Evolutionary conservation across 441 rosid genomes (phyloP), one percentile per base, ranked within the genome.

Genomic region (Pelargonium fulgidum): DNA sequence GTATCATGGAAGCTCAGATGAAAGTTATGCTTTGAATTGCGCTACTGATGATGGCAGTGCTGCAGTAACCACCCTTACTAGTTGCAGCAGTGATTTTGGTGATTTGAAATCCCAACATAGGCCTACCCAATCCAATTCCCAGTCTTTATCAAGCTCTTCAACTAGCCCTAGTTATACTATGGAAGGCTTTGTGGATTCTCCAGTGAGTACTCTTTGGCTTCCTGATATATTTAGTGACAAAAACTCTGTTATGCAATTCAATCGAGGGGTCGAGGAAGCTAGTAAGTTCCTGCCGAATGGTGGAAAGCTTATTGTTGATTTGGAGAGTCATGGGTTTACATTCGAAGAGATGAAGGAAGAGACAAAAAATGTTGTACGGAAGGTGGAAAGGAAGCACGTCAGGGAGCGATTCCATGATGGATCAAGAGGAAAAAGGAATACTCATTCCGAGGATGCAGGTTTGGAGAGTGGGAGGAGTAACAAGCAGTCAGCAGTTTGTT

Each of bases 241-340:
- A 36, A 75, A 75, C 47, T 77, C 77, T 8, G 73, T 59, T 3
- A 58, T 77, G 72, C 85, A 78, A 61, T 78, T 82, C 64, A 80
- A 70, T 47, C 78, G 66, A 70, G 82, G 82, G 39, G 48, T 81
- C 41, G 82, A 83, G 75, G 86, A 83, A 74, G 85, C 79, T 0
- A 80, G 85, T 65, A 80, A 73, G 73, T 80, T 82, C 72, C 81
- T 82, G 29, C 85, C 85, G 0, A 75, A 68, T 42, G 71, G 62
- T 11, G 59, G 69, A 24, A 67, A 12, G 64, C 74, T 70, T 24
- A 68, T 72, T 70, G 36, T 56, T 44, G 52, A 72, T 76, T 42
- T 72, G 24, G 73, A 69, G 69, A 72, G 26, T 19, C 72, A 68
- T 41, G 77, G 80, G 6, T 52, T 76, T 68, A 74, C 67, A 45